Evolutionary conservation across 164 flowering plant genomes (phyloP).

Genomic region (Paratinospora sagittata): DNA sequence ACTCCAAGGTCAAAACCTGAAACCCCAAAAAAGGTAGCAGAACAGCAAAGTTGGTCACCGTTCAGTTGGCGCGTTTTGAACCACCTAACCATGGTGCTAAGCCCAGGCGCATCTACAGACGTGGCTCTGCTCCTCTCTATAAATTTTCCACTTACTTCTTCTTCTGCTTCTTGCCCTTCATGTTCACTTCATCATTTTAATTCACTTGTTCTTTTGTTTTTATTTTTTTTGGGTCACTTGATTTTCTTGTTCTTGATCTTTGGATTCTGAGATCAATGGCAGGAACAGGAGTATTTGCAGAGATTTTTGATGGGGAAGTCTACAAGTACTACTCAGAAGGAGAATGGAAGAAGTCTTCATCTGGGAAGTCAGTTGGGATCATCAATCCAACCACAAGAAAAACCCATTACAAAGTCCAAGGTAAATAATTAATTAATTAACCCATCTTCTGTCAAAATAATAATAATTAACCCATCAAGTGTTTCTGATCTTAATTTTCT

Average conservation of each 20-base stretch:
- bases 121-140: constrained; percentile 16
- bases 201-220: too few relatives aligned
- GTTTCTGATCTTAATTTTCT: too few relatives aligned
- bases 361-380: constrained; percentile 79
- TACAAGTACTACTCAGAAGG: constrained; percentile 89
- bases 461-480: too few relatives aligned
- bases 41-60: neutral
- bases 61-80: constrained; percentile 13
- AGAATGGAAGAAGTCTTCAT: constrained; percentile 79
- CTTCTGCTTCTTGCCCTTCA: neutral
- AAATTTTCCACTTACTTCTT: neutral
- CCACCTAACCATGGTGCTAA: constrained; percentile 11
- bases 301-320: constrained; percentile 79
- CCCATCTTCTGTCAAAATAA: too few relatives aligned
- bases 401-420: constrained; percentile 94
- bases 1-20: neutral
- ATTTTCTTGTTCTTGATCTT: neutral
- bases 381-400: constrained; percentile 88
- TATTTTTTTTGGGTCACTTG: too few relatives aligned
- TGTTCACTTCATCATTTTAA: neutral
- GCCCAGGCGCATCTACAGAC: constrained; percentile 14
- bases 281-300: constrained; percentile 70
- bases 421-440: too few relatives aligned
- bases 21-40: neutral
- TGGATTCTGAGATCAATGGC: constrained; percentile 34